A percentile compares a stretch with the other conserved stretches of the same genome.
Conservation (phyloP, 1,139 yeast genomes). For the Blastobotrys raffinosifermentans region DNA sequence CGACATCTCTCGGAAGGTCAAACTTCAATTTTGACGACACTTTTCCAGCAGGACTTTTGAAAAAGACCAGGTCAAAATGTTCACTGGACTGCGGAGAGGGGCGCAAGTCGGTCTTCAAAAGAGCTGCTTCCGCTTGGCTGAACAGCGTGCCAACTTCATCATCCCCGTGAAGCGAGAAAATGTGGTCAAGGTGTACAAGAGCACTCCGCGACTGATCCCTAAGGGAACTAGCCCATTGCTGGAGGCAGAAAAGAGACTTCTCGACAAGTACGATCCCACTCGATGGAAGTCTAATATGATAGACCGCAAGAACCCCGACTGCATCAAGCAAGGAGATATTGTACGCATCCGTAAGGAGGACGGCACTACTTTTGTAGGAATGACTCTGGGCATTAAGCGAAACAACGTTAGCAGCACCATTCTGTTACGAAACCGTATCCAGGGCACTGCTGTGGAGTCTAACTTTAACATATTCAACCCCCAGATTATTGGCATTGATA, state of each 20-base stretch:
- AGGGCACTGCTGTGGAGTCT: slow-evolving; percentile 74
- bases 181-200: slow-evolving; percentile 30
- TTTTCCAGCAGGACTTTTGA: too few relatives aligned
- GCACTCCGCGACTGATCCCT: slow-evolving; percentile 30
- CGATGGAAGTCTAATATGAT: slow-evolving; percentile 68
- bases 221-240: slow-evolving; percentile 46
- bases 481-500: slow-evolving; percentile 63
- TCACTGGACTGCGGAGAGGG: too few relatives aligned
- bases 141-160: slow-evolving; percentile 4
- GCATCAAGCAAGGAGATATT: slow-evolving; percentile 73
- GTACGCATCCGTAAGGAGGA: slow-evolving; percentile 70
- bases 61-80: too few relatives aligned
- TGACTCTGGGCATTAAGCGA: slow-evolving; percentile 68
- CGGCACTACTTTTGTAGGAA: slow-evolving; percentile 66
- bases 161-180: slow-evolving; percentile 19
- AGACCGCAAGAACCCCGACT: slow-evolving; percentile 41
- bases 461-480: slow-evolving; percentile 79
- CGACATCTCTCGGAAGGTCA: too few relatives aligned
- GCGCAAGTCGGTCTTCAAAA: too few relatives aligned
- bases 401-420: slow-evolving; percentile 65
- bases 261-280: slow-evolving; percentile 59
- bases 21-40: too few relatives aligned
- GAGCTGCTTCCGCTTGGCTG: too few relatives aligned
- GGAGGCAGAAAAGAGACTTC: slow-evolving; percentile 46
- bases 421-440: slow-evolving; percentile 69